These are phyloP conservation scores for Penicillium sp. DNA, from an alignment of 2,329 filamentous ascomycete species.

Conservation along the genomic window DNA sequence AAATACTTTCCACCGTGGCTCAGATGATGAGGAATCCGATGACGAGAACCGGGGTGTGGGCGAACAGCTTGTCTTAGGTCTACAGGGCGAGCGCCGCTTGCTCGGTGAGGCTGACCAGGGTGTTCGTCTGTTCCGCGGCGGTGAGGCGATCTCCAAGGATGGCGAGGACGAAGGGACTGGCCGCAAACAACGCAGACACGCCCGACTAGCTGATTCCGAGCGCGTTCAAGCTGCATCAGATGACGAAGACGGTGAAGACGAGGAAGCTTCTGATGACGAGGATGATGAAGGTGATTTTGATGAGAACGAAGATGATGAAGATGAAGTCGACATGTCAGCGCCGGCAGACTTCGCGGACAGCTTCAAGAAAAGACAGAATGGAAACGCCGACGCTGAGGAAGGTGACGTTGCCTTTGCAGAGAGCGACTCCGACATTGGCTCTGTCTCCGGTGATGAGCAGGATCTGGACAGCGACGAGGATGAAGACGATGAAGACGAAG, in stretches of 20 bases:
- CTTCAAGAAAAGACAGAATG: conserved; percentile 50
- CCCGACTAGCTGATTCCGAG: conserved; percentile 51
- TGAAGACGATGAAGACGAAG: conserved; percentile 55
- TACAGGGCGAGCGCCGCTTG: conserved; percentile 78
- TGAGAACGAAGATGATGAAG: conserved; percentile 47
- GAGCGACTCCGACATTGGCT: conserved; percentile 93
- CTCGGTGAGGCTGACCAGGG: conserved; percentile 80
- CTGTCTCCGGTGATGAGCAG: conserved; percentile 67
- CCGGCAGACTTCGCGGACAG: conserved; percentile 46
- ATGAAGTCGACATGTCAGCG: conserved; percentile 39
- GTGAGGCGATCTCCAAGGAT: conserved; percentile 61
- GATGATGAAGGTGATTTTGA: conserved; percentile 54
- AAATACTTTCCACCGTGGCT: conserved; percentile 68
- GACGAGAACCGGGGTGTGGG: conserved; percentile 80
- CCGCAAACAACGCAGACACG: conserved; percentile 54
- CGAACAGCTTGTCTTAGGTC: conserved; percentile 87
- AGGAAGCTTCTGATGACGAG: conserved; percentile 52
- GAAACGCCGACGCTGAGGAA: conserved; percentile 56
- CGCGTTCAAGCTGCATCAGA: conserved; percentile 57
- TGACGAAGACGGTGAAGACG: conserved; percentile 55
- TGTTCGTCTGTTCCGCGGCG: conserved; percentile 80
- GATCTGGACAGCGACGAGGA: conserved; percentile 52
- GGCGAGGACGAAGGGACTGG: conserved; percentile 59
- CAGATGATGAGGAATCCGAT: conserved; percentile 61
- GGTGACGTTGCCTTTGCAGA: conserved; percentile 89